Base-by-base conservation (phyloP, 306 rosid species). In the Acmispon strigosus region DNA sequence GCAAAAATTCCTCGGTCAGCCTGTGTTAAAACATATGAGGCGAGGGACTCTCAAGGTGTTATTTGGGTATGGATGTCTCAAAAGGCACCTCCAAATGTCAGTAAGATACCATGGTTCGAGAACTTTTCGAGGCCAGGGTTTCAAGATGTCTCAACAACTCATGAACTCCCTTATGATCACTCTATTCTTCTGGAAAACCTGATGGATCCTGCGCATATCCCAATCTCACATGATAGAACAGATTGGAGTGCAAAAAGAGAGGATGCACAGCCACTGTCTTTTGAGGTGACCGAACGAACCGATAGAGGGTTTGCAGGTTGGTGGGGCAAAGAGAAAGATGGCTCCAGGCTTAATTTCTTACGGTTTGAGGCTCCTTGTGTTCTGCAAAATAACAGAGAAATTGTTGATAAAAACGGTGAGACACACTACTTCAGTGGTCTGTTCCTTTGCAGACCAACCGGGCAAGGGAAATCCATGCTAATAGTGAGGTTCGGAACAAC, bases 41-140 rank as follows among this genome's bases (percentile, higher is more conserved):
- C 87, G 52, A 86, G 82, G 77, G 97, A 94, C 76, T 89, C 96
- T 6, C 99, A 94, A 75, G 99, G 99, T 45, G 96, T 94, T 37
- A 78, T 83, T 9, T 94, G 99, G 99, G 99, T 91, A 16, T 94
- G 99, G 99, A 89, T 94, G 97, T 90, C 97, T 29, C 85, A n/a
- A 20, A 82, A 78, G 72, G 80, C 89, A 37, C 84, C 95, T 52
- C 88, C 99, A 39, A 81, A 89, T 76, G 63, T 75, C 2, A 62
- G 70, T 22, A 94, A 85, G 36, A 19, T 91, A 10, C 99, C 97
- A 8, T 87, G 99, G 96, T 94, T 94, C 65, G 96, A 91, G 83
- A 91, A 91, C 76, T 89, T 94, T 11, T 92, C 85, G 7, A 82
- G 88, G 87, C 96, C 91, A 0, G 96, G 99, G 50, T 89, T 94